Conservation (phyloP, 2,329 filamentous ascomycete genomes). For the Xylariaceae sp. region DNA sequence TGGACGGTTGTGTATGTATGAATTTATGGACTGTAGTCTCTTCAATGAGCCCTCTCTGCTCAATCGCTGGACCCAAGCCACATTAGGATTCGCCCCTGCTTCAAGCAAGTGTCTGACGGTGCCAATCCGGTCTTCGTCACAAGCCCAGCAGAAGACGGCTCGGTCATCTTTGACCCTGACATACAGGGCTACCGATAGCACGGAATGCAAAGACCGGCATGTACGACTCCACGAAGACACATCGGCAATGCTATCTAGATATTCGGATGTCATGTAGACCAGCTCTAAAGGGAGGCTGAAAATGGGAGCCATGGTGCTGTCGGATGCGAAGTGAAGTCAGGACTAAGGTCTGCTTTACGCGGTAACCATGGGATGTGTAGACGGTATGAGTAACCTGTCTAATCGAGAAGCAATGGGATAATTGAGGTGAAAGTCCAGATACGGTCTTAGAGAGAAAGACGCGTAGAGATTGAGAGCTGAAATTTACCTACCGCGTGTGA, state of each 20-base stretch:
- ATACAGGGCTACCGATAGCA: constrained; percentile 14
- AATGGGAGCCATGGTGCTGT: constrained; percentile 15
- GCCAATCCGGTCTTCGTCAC: constrained; percentile 11
- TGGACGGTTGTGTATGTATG: background rate
- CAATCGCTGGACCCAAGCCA: background rate
- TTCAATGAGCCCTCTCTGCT: constrained; percentile 1
- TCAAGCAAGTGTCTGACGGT: constrained; percentile 14
- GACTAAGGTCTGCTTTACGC: no score
- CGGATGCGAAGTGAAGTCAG: no score
- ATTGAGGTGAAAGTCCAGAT: no score
- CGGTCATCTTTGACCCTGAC: constrained; percentile 10
- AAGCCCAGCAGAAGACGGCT: constrained; percentile 17
- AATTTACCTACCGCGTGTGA: no score
- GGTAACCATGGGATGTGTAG: no score
- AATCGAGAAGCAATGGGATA: no score
- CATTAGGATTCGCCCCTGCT: constrained; percentile 19
- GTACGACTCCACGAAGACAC: constrained; percentile 18
- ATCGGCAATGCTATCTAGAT: constrained; percentile 5
- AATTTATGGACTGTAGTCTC: no score
- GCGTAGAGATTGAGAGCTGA: no score
- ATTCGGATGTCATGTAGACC: constrained; percentile 6
- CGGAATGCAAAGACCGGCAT: constrained; percentile 14
- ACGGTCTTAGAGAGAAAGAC: no score
- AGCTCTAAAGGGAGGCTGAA: constrained; percentile 20
- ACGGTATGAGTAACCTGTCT: no score